Conservation (phyloP, 2,329 filamentous ascomycete genomes). For the Lasiodiplodia theobromae region DNA sequence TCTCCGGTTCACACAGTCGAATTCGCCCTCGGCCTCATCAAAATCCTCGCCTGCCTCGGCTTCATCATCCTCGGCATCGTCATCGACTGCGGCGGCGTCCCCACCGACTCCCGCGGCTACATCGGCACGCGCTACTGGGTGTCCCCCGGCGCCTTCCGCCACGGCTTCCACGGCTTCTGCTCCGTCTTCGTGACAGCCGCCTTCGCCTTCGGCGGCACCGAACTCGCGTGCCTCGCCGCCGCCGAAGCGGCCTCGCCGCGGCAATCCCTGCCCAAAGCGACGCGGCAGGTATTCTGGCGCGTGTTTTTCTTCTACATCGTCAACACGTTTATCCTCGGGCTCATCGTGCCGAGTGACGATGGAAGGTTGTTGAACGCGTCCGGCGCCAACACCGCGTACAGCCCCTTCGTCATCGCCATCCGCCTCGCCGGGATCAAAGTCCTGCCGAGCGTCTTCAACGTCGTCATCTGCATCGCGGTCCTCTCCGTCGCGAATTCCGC, state of each 20-base stretch:
- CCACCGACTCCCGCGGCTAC: constrained; percentile 61
- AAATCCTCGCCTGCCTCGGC: constrained; percentile 64
- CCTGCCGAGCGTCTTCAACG: constrained; percentile 89
- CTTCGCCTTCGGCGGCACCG: constrained; percentile 68
- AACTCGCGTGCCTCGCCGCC: constrained; percentile 67
- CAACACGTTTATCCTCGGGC: constrained; percentile 74
- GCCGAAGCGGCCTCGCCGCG: constrained; percentile 65
- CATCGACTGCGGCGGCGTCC: constrained; percentile 64
- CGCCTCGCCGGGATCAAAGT: constrained; percentile 80
- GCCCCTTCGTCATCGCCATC: constrained; percentile 93
- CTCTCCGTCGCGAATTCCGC: constrained; percentile 91
- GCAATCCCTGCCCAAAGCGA: constrained; percentile 54
- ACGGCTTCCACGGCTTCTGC: constrained; percentile 71
- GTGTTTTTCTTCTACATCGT: constrained; percentile 62
- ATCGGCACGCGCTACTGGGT: constrained; percentile 69
- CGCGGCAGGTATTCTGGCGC: constrained; percentile 57
- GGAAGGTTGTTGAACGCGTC: constrained; percentile 65
- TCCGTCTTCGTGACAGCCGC: constrained; percentile 69
- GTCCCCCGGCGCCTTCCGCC: constrained; percentile 61
- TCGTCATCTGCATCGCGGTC: constrained; percentile 88
- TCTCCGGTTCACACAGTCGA: constrained; percentile 51
- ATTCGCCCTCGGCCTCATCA: constrained; percentile 64
- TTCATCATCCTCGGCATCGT: constrained; percentile 27
- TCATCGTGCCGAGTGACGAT: constrained; percentile 80
- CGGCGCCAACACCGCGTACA: constrained; percentile 73